phyloP scores from a whole-genome alignment of 1,284 basidiomycete species.

The Inonotus hispidus region DNA sequence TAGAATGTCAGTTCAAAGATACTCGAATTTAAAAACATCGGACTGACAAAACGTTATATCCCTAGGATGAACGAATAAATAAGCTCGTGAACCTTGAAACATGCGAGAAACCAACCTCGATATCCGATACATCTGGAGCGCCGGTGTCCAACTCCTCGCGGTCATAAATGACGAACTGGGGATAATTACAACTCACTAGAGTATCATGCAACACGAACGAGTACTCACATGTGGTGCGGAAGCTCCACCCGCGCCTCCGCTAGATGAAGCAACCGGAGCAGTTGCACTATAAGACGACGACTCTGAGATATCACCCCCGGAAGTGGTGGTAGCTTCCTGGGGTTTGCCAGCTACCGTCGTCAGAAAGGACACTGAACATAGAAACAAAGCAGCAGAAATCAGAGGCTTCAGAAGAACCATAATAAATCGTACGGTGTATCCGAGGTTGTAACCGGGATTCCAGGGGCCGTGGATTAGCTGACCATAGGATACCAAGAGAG shows the following conservation, averaged over 20 bases:
- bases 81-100: neutral
- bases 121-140: constrained; percentile 8
- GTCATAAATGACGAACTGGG: constrained; percentile 14
- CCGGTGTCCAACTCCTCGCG: neutral
- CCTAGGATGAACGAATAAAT: constrained; percentile 12
- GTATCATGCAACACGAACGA: neutral
- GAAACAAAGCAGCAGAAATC: neutral
- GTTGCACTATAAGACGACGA: neutral
- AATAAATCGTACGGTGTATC: neutral
- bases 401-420: constrained; percentile 11
- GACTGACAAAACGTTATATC: constrained; percentile 14
- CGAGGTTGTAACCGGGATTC: neutral
- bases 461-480: neutral
- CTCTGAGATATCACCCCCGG: neutral
- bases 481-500: neutral
- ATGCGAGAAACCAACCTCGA: neutral
- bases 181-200: neutral
- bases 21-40: constrained; percentile 8
- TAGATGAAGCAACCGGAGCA: neutral
- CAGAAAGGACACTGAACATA: constrained; percentile 1
- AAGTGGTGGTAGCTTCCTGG: neutral
- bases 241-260: neutral
- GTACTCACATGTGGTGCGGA: constrained; percentile 8
- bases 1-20: constrained; percentile 7
- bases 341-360: neutral